Evolutionary conservation across 371 early-diverging fungal species (phyloP).

Genomic region (Smittium mucronatum): DNA sequence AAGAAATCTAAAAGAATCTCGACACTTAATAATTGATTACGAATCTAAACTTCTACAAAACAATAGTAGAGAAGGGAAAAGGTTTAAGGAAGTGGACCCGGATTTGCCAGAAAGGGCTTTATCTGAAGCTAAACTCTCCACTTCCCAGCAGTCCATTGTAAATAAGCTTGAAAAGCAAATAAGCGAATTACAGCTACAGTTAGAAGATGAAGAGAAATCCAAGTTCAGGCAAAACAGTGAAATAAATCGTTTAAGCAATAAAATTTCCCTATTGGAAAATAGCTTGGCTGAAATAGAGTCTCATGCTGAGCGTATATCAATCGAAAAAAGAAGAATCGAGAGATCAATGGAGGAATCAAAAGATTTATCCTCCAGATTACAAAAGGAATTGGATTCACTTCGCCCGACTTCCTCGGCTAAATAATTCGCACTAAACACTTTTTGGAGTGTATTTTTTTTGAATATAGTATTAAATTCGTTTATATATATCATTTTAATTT

Average conservation of each 20-base stretch:
- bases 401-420: neutral
- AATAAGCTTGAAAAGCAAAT: constrained; percentile 60
- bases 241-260: constrained; percentile 48
- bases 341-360: constrained; percentile 37
- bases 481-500: too few species aligned
- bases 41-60: constrained; percentile 45
- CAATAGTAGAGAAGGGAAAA: constrained; percentile 36
- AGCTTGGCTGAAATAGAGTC: constrained; percentile 59
- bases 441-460: too few species aligned
- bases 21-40: constrained; percentile 53
- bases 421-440: too few species aligned
- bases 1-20: constrained; percentile 61
- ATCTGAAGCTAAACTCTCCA: neutral
- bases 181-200: constrained; percentile 69
- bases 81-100: constrained; percentile 22
- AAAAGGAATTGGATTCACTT: constrained; percentile 3
- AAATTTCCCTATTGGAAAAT: constrained; percentile 46
- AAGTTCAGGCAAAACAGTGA: constrained; percentile 56
- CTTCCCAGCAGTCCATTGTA: constrained; percentile 35
- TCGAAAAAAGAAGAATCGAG: constrained; percentile 61
- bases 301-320: constrained; percentile 47
- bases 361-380: neutral
- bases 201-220: constrained; percentile 57
- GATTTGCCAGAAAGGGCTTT: neutral
- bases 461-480: too few species aligned